Evolutionary conservation across 345 rosid species (phyloP).

Genomic region (Moringa oleifera): DNA sequence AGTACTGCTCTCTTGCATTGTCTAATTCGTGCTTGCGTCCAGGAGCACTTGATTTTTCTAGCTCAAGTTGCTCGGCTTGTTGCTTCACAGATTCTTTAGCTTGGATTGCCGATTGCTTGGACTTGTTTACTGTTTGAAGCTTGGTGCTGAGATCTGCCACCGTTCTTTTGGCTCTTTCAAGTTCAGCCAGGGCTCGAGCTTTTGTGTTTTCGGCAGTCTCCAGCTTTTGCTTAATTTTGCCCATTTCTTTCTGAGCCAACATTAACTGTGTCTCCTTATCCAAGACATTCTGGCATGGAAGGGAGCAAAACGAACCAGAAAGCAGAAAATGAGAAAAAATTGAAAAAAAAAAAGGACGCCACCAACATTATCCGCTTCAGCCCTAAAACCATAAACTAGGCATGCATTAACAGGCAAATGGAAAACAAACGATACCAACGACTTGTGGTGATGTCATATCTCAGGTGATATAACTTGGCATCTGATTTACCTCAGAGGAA

Average conservation of each 20-base stretch:
- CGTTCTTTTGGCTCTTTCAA: slow-evolving; percentile 40
- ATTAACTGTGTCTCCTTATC: slow-evolving; percentile 63
- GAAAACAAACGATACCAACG: too few species aligned
- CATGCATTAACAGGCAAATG: background rate
- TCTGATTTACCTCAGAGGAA: slow-evolving; percentile 44
- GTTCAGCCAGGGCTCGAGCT: slow-evolving; percentile 44
- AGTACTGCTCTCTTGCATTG: slow-evolving; percentile 53
- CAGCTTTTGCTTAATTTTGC: slow-evolving; percentile 34
- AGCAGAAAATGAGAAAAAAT: too few species aligned
- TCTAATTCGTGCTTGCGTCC: slow-evolving; percentile 45
- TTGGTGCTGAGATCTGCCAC: slow-evolving; percentile 37
- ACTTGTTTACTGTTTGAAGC: slow-evolving; percentile 30
- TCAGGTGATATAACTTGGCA: too few species aligned
- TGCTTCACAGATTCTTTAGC: slow-evolving; percentile 44
- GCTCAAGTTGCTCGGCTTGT: slow-evolving; percentile 53
- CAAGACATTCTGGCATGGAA: slow-evolving; percentile 31
- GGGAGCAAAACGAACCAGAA: too few species aligned
- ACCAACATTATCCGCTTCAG: too few species aligned
- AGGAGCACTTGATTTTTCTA: slow-evolving; percentile 35
- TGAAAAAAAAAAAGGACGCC: too few species aligned
- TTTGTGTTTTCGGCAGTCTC: slow-evolving; percentile 38
- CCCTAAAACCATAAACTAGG: slow-evolving; percentile 11
- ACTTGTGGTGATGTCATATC: too few species aligned
- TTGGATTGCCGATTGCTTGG: slow-evolving; percentile 39
- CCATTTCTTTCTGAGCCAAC: slow-evolving; percentile 38